Evolutionary conservation across 306 rosid species (phyloP).

Genomic region (Citrullus mucosospermus): DNA sequence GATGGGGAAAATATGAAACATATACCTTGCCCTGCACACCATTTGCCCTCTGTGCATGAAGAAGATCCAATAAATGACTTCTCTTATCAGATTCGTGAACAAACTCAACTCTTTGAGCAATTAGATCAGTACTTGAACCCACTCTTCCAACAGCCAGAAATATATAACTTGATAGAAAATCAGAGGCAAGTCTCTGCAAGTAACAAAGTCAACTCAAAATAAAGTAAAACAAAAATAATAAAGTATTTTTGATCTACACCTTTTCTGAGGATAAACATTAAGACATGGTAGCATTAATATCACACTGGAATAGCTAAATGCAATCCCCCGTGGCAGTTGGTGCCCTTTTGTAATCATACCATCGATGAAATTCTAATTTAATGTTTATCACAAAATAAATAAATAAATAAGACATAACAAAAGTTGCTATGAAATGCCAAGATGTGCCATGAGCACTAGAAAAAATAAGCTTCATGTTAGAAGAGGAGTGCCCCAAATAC

Average conservation of each 20-base stretch:
- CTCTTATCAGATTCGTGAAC: slow-evolving; percentile 89
- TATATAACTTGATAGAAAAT: slow-evolving; percentile 73
- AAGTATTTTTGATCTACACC: neutral
- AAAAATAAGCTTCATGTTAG: neutral
- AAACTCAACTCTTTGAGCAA: slow-evolving; percentile 84
- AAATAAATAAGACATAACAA: neutral
- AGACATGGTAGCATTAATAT: neutral
- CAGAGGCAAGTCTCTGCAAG: slow-evolving; percentile 81
- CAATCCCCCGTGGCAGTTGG: too few species aligned
- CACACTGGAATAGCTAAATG: too few species aligned
- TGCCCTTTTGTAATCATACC: too few species aligned
- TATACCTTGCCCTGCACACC: slow-evolving; percentile 58
- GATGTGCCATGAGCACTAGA: neutral
- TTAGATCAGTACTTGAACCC: slow-evolving; percentile 92
- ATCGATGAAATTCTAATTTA: too few species aligned
- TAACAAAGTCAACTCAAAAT: neutral
- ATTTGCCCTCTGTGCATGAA: slow-evolving; percentile 88
- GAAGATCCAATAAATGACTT: slow-evolving; percentile 96
- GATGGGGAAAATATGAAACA: slow-evolving; percentile 4
- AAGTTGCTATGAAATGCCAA: neutral
- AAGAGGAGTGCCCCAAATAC: neutral
- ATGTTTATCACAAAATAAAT: too few species aligned
- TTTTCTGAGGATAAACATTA: neutral
- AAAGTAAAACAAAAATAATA: neutral
- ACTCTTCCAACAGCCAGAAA: slow-evolving; percentile 97